A percentile compares a stretch with the other conserved stretches of the same genome.
phyloP scores from a whole-genome alignment of 169 alveolate species.

The Cardiosporidium cionae region DNA sequence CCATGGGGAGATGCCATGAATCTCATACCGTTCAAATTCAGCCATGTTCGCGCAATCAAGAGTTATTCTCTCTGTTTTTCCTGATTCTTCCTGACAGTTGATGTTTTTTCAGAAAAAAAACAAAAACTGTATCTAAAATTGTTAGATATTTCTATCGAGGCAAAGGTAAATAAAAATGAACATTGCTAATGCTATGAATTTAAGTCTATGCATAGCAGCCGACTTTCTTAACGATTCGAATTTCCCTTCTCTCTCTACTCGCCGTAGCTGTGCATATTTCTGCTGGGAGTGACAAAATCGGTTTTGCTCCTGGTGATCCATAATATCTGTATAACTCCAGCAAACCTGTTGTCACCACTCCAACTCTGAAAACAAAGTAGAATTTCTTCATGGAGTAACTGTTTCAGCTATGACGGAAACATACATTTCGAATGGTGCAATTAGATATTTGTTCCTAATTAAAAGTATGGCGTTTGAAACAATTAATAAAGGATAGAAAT shows the following conservation, averaged over 20 bases:
- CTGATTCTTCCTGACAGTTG: conserved; percentile 9
- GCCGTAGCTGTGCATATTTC: conserved; percentile 28
- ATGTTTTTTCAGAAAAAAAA: too few species aligned
- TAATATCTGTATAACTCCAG: conserved; percentile 25
- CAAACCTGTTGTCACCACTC: conserved; percentile 19
- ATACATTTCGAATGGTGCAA: background rate
- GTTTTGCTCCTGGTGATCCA: conserved; percentile 23
- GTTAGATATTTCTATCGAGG: too few species aligned
- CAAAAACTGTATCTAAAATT: too few species aligned
- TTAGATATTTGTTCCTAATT: background rate
- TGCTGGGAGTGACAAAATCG: conserved; percentile 19
- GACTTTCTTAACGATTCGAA: conserved; percentile 18
- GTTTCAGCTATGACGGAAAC: background rate
- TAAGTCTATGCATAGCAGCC: background rate
- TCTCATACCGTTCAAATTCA: conserved; percentile 27
- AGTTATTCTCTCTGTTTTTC: conserved; percentile 28
- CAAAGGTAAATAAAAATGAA: too few species aligned
- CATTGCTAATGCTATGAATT: background rate
- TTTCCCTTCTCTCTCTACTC: conserved; percentile 31
- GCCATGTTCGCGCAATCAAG: conserved; percentile 32
- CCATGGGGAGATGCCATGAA: background rate
- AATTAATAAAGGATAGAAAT: background rate
- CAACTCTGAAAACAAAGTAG: conserved; percentile 2
- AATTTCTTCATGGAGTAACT: background rate
- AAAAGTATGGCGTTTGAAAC: background rate